Evolutionary conservation across 2,329 filamentous ascomycete species (phyloP).

Genomic region (Dactylonectria estremocensis): DNA sequence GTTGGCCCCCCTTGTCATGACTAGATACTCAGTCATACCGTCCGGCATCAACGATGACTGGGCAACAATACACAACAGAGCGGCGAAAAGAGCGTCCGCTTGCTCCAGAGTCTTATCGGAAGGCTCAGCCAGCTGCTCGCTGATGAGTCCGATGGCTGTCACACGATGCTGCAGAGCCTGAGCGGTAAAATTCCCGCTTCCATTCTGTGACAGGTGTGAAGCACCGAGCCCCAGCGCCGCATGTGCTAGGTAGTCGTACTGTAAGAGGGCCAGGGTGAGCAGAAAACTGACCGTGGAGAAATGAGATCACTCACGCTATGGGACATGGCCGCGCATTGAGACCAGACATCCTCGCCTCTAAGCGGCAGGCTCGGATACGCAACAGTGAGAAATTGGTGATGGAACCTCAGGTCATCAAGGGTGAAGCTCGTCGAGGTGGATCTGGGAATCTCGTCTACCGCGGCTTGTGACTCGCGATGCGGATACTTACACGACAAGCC

Average conservation of each 20-base stretch:
- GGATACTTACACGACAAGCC: slow-evolving; percentile 53
- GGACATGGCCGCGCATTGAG: slow-evolving; percentile 52
- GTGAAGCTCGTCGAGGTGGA: slow-evolving; percentile 49
- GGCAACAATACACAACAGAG: slow-evolving; percentile 54
- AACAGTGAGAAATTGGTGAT: slow-evolving; percentile 64
- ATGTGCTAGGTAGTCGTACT: slow-evolving; percentile 57
- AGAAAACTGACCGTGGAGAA: background rate
- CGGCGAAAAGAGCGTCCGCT: slow-evolving; percentile 55
- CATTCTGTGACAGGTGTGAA: slow-evolving; percentile 53
- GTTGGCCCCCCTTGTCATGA: slow-evolving; percentile 52
- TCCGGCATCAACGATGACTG: slow-evolving; percentile 56
- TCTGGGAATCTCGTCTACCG: slow-evolving; percentile 13
- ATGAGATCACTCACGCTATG: slow-evolving; percentile 48
- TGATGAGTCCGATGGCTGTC: slow-evolving; percentile 54
- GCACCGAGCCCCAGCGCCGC: slow-evolving; percentile 57
- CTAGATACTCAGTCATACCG: slow-evolving; percentile 57
- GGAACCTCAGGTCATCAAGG: slow-evolving; percentile 64
- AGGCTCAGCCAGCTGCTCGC: slow-evolving; percentile 48
- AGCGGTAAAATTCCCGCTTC: slow-evolving; percentile 45
- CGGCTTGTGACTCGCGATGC: slow-evolving; percentile 35
- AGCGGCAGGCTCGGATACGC: slow-evolving; percentile 58
- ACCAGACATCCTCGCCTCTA: slow-evolving; percentile 52
- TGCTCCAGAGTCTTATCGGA: slow-evolving; percentile 47
- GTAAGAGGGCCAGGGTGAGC: background rate
- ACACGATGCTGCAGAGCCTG: slow-evolving; percentile 55